Evolutionary conservation across 1,284 basidiomycete genomes (phyloP), one percentile per base, ranked within the genome.

Genomic region (Malassezia sympodialis): DNA sequence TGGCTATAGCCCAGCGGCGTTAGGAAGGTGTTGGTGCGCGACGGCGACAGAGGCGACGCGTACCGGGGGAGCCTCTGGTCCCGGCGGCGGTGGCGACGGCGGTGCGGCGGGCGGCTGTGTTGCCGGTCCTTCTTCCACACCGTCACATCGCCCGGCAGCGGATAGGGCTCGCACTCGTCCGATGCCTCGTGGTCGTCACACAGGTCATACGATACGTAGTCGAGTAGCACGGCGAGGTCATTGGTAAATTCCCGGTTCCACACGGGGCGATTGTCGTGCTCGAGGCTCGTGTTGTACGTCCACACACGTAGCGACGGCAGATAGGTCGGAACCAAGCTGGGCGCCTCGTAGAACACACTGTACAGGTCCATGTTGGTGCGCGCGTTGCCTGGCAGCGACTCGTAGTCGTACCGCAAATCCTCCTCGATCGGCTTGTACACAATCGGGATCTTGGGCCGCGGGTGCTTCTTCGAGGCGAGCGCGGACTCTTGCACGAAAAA

Each of bases 241-340:
- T 44, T 49, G 0, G 37, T 47, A 14, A 45, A 19, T 17, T 24
- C 50, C 12, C 11, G 21, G 15, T 8, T 8, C 14, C 3, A 28
- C 23, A 15, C 15, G 5, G 39, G 24, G 31, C 49, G 27, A 46
- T 43, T 28, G 46, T 27, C 21, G 28, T 42, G 35, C 46, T 51
- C 57, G 56, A 21, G 51, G 21, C 21, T 46, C 50, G 61, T 68
- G 51, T 77, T 77, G 64, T 76, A 77, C 27, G 74, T 81, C 78
- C 84, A 93, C 3, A 93, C 79, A 59, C 90, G 79, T 62, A 91
- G 83, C 10, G 84, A 81, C 1, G 90, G 88, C 42, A 87, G 76
- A 75, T 87, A 93, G 47, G 89, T 89, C n/a, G 90, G 90, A 51
- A 93, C 85, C 27, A 91, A 82, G 40, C 63, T 65, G 2, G 69